Evolutionary conservation across 2,329 filamentous ascomycete genomes (phyloP).

Genomic region (Hymenotorrendiella dingleyae): DNA sequence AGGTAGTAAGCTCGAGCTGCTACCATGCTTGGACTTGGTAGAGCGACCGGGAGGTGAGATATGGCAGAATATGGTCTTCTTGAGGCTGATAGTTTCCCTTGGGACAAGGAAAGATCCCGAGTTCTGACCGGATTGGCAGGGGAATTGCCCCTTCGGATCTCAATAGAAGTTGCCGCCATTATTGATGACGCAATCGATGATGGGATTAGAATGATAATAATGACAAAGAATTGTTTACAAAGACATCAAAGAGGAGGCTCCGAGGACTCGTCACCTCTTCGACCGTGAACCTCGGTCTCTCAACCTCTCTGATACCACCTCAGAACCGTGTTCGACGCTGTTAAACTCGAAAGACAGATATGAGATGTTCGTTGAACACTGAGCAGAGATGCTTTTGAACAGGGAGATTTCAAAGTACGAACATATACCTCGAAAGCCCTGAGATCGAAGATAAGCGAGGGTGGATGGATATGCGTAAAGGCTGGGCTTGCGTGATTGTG

Average conservation of each 20-base stretch:
- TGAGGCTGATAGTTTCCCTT: slow-evolving; percentile 1
- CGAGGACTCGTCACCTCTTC: not conserved
- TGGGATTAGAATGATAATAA: not conserved
- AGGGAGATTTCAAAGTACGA: not conserved
- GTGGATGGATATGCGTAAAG: not conserved
- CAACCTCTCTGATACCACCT: too few species aligned
- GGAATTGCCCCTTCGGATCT: slow-evolving; percentile 11
- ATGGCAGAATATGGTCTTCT: not conserved
- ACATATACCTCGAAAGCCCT: not conserved
- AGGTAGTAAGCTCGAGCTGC: slow-evolving; percentile 24
- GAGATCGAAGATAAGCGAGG: not conserved
- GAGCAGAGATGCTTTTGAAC: not conserved
- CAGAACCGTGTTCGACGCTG: not conserved
- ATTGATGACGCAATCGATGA: slow-evolving; percentile 2
- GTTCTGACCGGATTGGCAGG: slow-evolving; percentile 12
- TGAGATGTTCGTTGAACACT: not conserved
- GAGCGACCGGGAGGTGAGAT: not conserved
- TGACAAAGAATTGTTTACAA: slow-evolving; percentile 2
- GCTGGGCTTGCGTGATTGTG: not conserved
- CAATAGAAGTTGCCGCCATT: slow-evolving; percentile 6
- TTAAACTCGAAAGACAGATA: not conserved
- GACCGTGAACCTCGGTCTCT: not conserved
- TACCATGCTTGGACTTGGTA: slow-evolving; percentile 23
- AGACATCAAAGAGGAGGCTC: slow-evolving; percentile 1
- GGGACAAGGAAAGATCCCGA: not conserved